Conservation (phyloP, 768 basidiomycete species). For the Ramaria sp. region DNA sequence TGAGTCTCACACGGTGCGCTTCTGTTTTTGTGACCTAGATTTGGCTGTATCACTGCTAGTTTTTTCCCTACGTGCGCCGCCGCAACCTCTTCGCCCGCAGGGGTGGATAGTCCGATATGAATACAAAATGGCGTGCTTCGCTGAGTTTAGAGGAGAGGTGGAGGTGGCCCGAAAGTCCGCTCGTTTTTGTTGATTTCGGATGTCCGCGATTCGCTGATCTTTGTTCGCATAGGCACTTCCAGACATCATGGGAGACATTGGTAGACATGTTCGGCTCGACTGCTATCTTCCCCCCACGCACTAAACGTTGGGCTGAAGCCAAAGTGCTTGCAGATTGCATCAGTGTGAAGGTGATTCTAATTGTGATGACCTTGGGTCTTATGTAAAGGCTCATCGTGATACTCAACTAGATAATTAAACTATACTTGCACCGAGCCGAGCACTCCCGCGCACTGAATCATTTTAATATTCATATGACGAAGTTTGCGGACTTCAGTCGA, state of each 20-base stretch:
- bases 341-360: slow-evolving; percentile 60
- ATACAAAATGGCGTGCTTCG: slow-evolving; percentile 95
- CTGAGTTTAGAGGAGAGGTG: slow-evolving; percentile 87
- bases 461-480: slow-evolving; percentile 75
- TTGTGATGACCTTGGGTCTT: neutral
- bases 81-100: slow-evolving; percentile 62
- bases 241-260: slow-evolving; percentile 81
- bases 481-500: slow-evolving; percentile 68
- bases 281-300: slow-evolving; percentile 77
- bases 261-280: slow-evolving; percentile 85
- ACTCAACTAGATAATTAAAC: slow-evolving; percentile 62
- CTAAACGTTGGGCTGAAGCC: slow-evolving; percentile 97
- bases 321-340: slow-evolving; percentile 94
- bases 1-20: slow-evolving; percentile 15
- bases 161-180: slow-evolving; percentile 86
- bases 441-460: slow-evolving; percentile 73
- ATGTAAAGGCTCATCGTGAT: neutral
- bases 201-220: slow-evolving; percentile 6
- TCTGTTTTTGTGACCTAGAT: neutral
- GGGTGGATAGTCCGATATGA: slow-evolving; percentile 97
- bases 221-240: slow-evolving; percentile 66
- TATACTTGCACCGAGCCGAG: slow-evolving; percentile 88
- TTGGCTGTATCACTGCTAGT: neutral
- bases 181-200: slow-evolving; percentile 5
- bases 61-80: slow-evolving; percentile 21